phyloP scores from a whole-genome alignment of 208 protist genomes.

The Wallacemonas sp. region DNA sequence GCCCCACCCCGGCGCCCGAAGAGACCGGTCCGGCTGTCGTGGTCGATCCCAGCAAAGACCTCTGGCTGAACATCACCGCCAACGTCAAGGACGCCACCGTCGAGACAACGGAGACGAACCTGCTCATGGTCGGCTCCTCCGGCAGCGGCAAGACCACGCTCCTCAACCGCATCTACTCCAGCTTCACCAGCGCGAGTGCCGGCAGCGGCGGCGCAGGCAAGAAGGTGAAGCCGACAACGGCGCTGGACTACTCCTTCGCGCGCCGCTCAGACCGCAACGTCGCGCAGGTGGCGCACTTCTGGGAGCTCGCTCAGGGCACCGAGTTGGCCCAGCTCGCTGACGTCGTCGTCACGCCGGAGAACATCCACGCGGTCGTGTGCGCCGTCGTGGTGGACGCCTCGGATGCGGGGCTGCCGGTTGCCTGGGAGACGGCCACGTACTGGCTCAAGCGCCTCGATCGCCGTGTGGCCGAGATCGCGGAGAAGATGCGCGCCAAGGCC shows the following conservation, averaged over 20 bases:
- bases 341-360: slow-evolving; percentile 86
- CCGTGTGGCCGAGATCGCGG: slow-evolving; percentile 57
- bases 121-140: slow-evolving; percentile 69
- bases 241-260: slow-evolving; percentile 87
- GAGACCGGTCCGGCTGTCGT: slow-evolving; percentile 33
- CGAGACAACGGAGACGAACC: slow-evolving; percentile 65
- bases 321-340: slow-evolving; percentile 83
- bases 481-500: slow-evolving; percentile 81
- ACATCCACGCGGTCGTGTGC: slow-evolving; percentile 71
- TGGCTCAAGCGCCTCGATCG: slow-evolving; percentile 78
- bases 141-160: slow-evolving; percentile 86
- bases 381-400: slow-evolving; percentile 84
- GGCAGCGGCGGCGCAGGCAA: slow-evolving; percentile 22
- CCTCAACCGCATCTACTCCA: slow-evolving; percentile 68
- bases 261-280: slow-evolving; percentile 77
- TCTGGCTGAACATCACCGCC: slow-evolving; percentile 88
- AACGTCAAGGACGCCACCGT: slow-evolving; percentile 70
- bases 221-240: slow-evolving; percentile 84
- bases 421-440: slow-evolving; percentile 75
- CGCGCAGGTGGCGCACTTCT: slow-evolving; percentile 87
- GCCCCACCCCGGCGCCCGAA: background rate
- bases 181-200: slow-evolving; percentile 40
- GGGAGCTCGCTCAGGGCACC: slow-evolving; percentile 87
- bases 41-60: slow-evolving; percentile 80
- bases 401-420: slow-evolving; percentile 30